Evolutionary conservation across 2,329 filamentous ascomycete species (phyloP).

Genomic region (Pseudopithomyces maydicus): DNA sequence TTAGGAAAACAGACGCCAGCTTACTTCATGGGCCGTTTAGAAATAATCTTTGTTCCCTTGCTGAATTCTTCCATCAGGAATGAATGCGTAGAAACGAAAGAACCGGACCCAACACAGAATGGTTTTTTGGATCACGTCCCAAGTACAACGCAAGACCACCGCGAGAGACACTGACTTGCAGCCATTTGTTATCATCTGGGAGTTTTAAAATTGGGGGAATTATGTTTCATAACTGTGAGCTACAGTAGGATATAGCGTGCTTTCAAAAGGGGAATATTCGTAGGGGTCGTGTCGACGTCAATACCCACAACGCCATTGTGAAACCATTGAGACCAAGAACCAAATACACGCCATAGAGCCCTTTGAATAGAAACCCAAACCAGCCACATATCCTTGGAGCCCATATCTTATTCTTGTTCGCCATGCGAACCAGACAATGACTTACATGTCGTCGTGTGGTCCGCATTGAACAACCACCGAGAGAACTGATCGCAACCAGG

Average conservation of each 20-base stretch:
- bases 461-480: background rate
- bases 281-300: background rate
- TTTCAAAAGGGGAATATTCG: background rate
- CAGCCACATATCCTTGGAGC: background rate
- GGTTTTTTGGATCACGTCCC: too few relatives aligned
- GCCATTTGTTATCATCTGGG: background rate
- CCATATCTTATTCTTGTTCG: background rate
- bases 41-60: too few relatives aligned
- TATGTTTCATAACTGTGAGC: background rate
- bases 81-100: too few relatives aligned
- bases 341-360: background rate
- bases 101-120: too few relatives aligned
- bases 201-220: background rate
- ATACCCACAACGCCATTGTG: slow-evolving; percentile 1
- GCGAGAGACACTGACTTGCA: too few relatives aligned
- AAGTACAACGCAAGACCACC: too few relatives aligned
- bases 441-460: background rate
- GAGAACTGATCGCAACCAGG: background rate
- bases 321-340: background rate
- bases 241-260: background rate
- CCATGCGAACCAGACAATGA: background rate
- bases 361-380: background rate
- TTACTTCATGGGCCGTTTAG: too few relatives aligned
- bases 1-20: too few relatives aligned
- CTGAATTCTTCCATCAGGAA: too few relatives aligned